Evolutionary conservation across 139 green algal species (phyloP).

Genomic region (Axilococcus clingmanii): DNA sequence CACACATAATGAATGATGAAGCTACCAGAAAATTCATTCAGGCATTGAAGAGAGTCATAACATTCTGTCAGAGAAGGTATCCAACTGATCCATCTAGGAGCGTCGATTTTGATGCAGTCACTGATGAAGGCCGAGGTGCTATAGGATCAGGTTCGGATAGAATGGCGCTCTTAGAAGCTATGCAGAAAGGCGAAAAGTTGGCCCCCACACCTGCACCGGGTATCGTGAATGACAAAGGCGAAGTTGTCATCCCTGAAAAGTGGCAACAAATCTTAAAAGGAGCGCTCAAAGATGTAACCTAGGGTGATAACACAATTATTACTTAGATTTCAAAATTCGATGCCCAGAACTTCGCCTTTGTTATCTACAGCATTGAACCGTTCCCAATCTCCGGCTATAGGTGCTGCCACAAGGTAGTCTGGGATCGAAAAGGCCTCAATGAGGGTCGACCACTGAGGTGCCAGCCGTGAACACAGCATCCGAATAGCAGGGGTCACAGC

Average conservation of each 20-base stretch:
- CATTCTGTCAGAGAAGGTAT: conserved; percentile 68
- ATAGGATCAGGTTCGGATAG: conserved; percentile 47
- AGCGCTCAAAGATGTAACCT: no score
- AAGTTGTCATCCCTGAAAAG: conserved; percentile 15
- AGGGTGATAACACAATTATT: conserved; percentile 2
- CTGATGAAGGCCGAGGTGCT: conserved; percentile 40
- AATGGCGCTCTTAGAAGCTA: conserved; percentile 50
- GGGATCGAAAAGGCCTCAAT: conserved; percentile 75
- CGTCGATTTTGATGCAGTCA: conserved; percentile 65
- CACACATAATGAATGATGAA: conserved; percentile 99
- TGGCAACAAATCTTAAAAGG: no score
- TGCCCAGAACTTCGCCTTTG: conserved; percentile 36
- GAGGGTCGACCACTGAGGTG: conserved; percentile 30
- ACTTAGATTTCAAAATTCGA: conserved; percentile 11
- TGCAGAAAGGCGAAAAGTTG: conserved; percentile 39
- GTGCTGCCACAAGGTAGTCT: conserved; percentile 68
- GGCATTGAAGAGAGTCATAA: conserved; percentile 79
- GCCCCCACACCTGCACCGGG: conserved; percentile 15
- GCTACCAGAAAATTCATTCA: conserved; percentile 89
- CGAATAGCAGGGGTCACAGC: conserved; percentile 36
- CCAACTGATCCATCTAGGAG: conserved; percentile 76
- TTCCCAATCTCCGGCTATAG: conserved; percentile 77
- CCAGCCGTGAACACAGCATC: conserved; percentile 35
- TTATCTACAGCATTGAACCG: conserved; percentile 64
- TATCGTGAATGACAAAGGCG: conserved; percentile 6